Percentiles rank a stretch among this genome's conserved stretches.
Evolutionary conservation across 1,284 basidiomycete genomes (phyloP).

Genomic region (Marasmius oreades): DNA sequence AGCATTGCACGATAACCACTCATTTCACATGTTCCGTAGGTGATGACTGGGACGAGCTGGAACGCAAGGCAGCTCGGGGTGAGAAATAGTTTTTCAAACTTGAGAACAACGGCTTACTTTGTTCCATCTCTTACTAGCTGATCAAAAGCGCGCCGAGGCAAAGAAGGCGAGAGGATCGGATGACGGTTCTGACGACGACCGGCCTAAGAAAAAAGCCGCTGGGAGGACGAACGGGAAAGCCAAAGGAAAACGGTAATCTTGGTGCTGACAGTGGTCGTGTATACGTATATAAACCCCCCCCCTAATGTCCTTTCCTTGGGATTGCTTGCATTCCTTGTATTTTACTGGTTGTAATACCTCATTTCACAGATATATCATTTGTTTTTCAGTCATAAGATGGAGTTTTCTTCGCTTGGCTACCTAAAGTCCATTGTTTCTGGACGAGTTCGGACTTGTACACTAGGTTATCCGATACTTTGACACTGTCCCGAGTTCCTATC

Average conservation of each 20-base stretch:
- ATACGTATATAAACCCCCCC: neutral
- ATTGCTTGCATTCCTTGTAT: constrained; percentile 1
- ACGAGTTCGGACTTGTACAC: neutral
- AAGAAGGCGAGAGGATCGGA: constrained; percentile 58
- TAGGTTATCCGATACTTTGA: neutral
- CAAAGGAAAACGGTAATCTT: constrained; percentile 27
- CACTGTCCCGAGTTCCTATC: neutral
- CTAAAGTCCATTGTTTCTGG: no score
- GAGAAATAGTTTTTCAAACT: constrained; percentile 19
- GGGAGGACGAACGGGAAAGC: constrained; percentile 28
- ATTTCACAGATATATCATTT: neutral
- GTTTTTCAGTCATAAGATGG: neutral
- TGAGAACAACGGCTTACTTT: neutral
- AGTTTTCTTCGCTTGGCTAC: neutral
- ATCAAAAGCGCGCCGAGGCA: constrained; percentile 59
- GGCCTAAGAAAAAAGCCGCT: constrained; percentile 58
- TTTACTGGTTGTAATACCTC: neutral
- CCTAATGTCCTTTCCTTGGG: neutral
- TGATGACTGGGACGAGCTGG: constrained; percentile 95
- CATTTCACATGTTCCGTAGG: constrained; percentile 36
- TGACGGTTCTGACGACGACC: constrained; percentile 56
- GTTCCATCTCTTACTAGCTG: constrained; percentile 40
- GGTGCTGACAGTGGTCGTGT: neutral
- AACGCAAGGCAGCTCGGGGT: constrained; percentile 87
- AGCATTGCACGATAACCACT: constrained; percentile 5